phyloP scores from a whole-genome alignment of 768 basidiomycete genomes.

The Boletus fagicola region DNA sequence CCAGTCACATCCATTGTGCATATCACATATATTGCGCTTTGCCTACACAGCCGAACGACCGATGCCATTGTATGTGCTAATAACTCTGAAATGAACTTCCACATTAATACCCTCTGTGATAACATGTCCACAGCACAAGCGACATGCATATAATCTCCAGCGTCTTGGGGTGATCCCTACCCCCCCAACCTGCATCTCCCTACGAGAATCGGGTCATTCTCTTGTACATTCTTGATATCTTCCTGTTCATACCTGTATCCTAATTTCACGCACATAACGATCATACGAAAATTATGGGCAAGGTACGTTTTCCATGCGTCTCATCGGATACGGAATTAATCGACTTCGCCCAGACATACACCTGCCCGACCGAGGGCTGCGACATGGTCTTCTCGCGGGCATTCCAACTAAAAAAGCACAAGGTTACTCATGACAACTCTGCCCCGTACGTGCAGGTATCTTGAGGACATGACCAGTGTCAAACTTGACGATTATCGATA shows the following conservation, averaged over 20 bases:
- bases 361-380: constrained; percentile 11
- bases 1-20: not conserved
- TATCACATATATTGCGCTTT: not conserved
- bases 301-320: not conserved
- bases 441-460: constrained; percentile 1
- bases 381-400: constrained; percentile 4
- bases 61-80: not conserved
- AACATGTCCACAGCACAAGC: not conserved
- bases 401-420: constrained; percentile 15
- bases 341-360: not conserved
- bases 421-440: constrained; percentile 1
- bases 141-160: not conserved
- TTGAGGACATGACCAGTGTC: not conserved
- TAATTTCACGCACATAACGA: not conserved
- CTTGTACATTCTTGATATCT: not conserved
- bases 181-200: not conserved
- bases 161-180: not conserved
- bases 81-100: not conserved
- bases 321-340: not conserved
- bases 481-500: not conserved
- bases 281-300: not conserved
- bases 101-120: not conserved
- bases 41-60: not conserved
- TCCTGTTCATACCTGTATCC: not conserved
- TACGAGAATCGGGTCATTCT: constrained; percentile 11